Evolutionary conservation across 495 filamentous ascomycete species (phyloP).

Genomic region (Xylaria acuta): DNA sequence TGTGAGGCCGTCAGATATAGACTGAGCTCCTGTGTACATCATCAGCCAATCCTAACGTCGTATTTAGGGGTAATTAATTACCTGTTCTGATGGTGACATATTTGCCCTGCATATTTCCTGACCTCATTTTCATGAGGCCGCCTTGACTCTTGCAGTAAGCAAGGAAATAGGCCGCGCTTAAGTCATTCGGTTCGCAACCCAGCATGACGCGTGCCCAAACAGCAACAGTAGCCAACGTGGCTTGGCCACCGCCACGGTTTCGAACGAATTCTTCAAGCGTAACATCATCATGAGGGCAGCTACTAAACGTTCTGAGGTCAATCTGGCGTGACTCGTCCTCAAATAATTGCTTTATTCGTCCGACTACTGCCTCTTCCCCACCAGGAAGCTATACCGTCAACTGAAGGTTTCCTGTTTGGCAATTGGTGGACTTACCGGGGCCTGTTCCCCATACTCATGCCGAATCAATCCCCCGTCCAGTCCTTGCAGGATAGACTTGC

Average conservation of each 20-base stretch:
- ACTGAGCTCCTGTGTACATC: not conserved
- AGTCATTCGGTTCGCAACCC: slow-evolving; percentile 48
- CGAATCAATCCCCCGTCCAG: not conserved
- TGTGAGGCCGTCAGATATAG: not conserved
- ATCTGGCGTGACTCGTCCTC: slow-evolving; percentile 19
- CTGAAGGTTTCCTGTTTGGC: not conserved
- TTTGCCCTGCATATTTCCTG: slow-evolving; percentile 44
- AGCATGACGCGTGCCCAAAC: slow-evolving; percentile 54
- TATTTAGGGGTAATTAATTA: not conserved
- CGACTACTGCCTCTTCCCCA: slow-evolving; percentile 22
- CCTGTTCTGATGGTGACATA: slow-evolving; percentile 34
- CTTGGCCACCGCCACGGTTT: slow-evolving; percentile 32
- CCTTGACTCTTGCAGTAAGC: slow-evolving; percentile 53
- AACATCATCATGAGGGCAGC: slow-evolving; percentile 30
- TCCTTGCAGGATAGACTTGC: slow-evolving; percentile 45
- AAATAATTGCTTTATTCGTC: slow-evolving; percentile 29
- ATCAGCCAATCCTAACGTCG: not conserved
- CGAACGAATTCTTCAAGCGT: slow-evolving; percentile 37
- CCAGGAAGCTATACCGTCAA: not conserved
- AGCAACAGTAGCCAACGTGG: slow-evolving; percentile 37
- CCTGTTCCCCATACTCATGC: not conserved
- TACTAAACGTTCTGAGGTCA: slow-evolving; percentile 31
- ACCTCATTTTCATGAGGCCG: slow-evolving; percentile 50
- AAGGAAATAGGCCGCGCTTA: slow-evolving; percentile 55
- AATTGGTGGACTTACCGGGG: not conserved